Evolutionary conservation across 1,284 basidiomycete genomes (phyloP), one percentile per base, ranked within the genome.

Genomic region (Papiliotrema laurentii): DNA sequence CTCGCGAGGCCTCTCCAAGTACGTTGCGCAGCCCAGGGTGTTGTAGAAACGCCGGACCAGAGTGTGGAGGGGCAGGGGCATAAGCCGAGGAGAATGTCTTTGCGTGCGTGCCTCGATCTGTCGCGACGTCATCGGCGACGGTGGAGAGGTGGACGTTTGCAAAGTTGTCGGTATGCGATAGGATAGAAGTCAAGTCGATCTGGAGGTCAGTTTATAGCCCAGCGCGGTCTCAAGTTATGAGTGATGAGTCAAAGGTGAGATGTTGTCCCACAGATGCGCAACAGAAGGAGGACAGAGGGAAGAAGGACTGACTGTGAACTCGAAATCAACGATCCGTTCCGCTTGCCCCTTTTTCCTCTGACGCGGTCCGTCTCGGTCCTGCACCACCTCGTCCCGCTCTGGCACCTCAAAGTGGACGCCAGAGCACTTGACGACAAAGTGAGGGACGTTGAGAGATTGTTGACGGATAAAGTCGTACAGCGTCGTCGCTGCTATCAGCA

Each of bases 381-480:
- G 30, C 31, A 64, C 54, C 1, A 44, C 47, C 24, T 61, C 53
- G 16, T 56, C 50, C 11, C 43, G 45, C 21, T 58, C 49, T 10
- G 55, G 52, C 3, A 48, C 58, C 38, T 63, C 64, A 24, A 30
- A 44, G 44, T 64, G 68, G 2, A 6, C 36, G 42, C 63, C 64
- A 13, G 14, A 35, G 41, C 61, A 61, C 19, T 54, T 50, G 16
- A 71, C 28, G 39, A 52, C 54, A 31, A 67, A 34, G 11, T 50
- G 36, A 4, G 68, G 67, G 0, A 54, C 51, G 4, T 21, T 27
- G 30, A 63, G 57, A 0, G 70, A 50, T 41, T 58, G 53, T 10
- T 43, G 37, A 33, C 63, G 55, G 31, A 72, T 35, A 27, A 59
- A 71, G 53, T 72, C 61, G 51, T 69, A 71, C 43, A 72, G 58